These are phyloP conservation scores for Meyerozyma smithsonii DNA, from an alignment of 1,139 yeast genomes.

Conservation along the genomic window DNA sequence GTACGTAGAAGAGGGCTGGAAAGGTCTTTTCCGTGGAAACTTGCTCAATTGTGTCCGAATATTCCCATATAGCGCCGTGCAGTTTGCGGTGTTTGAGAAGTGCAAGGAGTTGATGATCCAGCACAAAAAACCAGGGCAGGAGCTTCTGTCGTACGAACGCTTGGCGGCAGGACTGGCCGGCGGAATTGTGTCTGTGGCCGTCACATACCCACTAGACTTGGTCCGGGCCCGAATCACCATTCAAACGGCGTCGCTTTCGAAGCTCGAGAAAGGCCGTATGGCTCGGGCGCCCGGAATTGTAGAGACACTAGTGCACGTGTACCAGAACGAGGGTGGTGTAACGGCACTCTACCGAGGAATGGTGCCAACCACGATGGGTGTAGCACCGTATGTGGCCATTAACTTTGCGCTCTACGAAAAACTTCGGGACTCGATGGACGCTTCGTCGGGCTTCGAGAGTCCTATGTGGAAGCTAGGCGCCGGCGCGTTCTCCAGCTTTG, in stretches of 20 bases:
- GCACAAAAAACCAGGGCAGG: slow-evolving; percentile 28
- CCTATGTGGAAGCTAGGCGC: slow-evolving; percentile 61
- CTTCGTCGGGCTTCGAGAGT: slow-evolving; percentile 30
- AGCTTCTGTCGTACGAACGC: slow-evolving; percentile 39
- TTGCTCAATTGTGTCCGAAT: slow-evolving; percentile 85
- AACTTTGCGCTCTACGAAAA: slow-evolving; percentile 89
- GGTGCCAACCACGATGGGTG: slow-evolving; percentile 85
- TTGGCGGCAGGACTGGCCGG: slow-evolving; percentile 76
- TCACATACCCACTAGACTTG: slow-evolving; percentile 88
- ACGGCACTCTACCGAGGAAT: slow-evolving; percentile 78
- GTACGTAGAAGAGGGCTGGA: slow-evolving; percentile 86
- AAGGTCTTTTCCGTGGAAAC: slow-evolving; percentile 87
- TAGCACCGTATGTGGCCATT: slow-evolving; percentile 93
- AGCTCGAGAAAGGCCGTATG: slow-evolving; percentile 41
- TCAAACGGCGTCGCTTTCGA: slow-evolving; percentile 74
- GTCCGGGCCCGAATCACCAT: slow-evolving; percentile 86
- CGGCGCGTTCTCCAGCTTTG: slow-evolving; percentile 68
- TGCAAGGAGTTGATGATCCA: slow-evolving; percentile 47
- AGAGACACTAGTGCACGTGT: slow-evolving; percentile 54
- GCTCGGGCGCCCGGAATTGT: slow-evolving; percentile 65
- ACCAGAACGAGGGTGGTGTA: slow-evolving; percentile 75
- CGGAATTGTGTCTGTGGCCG: slow-evolving; percentile 75
- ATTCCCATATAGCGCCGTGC: slow-evolving; percentile 93
- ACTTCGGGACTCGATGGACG: slow-evolving; percentile 53
- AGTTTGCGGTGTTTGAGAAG: slow-evolving; percentile 79